Base-by-base conservation (phyloP, 225 moss, liverwort and hornwort species). In the Sphagnum contortum region DNA sequence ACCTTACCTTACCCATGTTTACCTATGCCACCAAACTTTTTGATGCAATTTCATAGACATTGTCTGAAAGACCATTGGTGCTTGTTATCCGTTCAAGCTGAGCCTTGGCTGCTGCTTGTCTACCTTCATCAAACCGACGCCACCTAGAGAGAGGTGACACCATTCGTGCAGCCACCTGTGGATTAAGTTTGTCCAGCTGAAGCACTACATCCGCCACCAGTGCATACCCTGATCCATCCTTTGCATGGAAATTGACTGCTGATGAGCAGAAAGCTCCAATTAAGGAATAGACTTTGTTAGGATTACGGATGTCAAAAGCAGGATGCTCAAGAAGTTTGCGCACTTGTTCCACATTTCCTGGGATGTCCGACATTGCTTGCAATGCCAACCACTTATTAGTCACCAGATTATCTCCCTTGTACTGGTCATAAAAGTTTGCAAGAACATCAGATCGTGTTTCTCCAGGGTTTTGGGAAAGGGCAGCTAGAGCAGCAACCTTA, bases 121-220 rank as follows among this genome's bases (percentile, higher is more conserved):
- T 75, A 49, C 64, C 81, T 53, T 85, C 79, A 71, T 98, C 92
- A 74, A 92, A 98, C 59, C 84, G 83, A 48, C 77, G 85, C 96
- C 96, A 98, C 71, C 90, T 92, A 13, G 92, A 92, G 69, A 98
- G 90, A 61, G 91, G 82, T 50, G 90, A 85, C 63, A 98, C 88
- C 87, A 98, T 88, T 65, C 90, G 84, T 67, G 96, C 83, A 44
- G 96, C 92, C 75, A 98, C 96, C 92, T 98, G 96, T 48, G 96
- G 96, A 61, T 98, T 98, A 9, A 98, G 73, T 77, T 87, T 89
- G 79, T 98, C 96, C 64, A 98, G 74, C 74, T 90, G 77, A 57
- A 98, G 77, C 47, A 92, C 90, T 66, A 98, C 57, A 70, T 98
- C 96, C 50, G 83, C 92, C 59, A 98, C 69, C 60, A 98, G 79